phyloP scores from a whole-genome alignment of 306 rosid genomes.

The Quercus cerris region DNA sequence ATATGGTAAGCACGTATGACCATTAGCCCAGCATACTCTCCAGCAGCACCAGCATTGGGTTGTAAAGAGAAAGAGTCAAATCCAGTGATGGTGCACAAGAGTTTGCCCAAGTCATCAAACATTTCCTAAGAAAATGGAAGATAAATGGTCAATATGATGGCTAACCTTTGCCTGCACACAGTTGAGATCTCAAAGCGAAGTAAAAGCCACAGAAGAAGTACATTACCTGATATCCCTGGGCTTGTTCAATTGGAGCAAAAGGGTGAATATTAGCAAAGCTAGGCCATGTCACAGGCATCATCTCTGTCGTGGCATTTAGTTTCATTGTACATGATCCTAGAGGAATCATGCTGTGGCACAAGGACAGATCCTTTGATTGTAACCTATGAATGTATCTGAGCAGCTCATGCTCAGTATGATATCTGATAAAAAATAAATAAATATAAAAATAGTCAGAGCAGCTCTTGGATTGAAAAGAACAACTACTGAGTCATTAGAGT shows the following conservation, averaged over 20 bases:
- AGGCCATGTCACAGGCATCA: constrained; percentile 99
- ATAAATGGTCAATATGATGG: too few species aligned
- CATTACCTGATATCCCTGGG: constrained; percentile 91
- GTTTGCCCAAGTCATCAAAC: constrained; percentile 81
- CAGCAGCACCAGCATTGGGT: constrained; percentile 99
- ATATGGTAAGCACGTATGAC: constrained; percentile 96
- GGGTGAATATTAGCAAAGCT: constrained; percentile 80
- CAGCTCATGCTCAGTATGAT: constrained; percentile 97
- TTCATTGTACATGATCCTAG: constrained; percentile 99
- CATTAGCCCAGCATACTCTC: constrained; percentile 99
- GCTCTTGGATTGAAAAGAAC: constrained; percentile 13
- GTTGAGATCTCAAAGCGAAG: too few species aligned
- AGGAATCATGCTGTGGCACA: constrained; percentile 99
- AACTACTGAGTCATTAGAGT: too few species aligned
- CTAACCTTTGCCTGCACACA: too few species aligned
- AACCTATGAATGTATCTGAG: constrained; percentile 76
- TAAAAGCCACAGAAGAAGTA: constrained; percentile 20
- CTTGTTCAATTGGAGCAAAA: constrained; percentile 85
- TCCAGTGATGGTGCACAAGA: constrained; percentile 83
- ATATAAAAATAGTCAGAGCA: constrained; percentile 15
- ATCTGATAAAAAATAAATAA: constrained; percentile 38
- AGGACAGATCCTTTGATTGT: constrained; percentile 87
- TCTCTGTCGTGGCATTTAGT: constrained; percentile 92
- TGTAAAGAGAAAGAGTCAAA: constrained; percentile 98
- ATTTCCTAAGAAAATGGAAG: constrained; percentile 50